Evolutionary conservation across 78 protist genomes (phyloP).

Genomic region (Dictyostelium capitatum): DNA sequence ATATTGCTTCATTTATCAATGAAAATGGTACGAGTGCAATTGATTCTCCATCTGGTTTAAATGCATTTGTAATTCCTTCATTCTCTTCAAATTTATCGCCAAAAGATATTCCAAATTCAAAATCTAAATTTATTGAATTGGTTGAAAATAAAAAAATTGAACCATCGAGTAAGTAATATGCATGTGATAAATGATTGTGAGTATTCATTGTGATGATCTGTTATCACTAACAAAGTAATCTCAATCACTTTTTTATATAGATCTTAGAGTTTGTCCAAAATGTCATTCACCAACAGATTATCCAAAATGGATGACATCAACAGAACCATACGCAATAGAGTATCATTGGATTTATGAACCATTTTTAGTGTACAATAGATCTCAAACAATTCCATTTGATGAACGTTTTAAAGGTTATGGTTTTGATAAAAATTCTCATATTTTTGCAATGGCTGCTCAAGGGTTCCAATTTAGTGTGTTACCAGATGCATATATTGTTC

Average conservation of each 20-base stretch:
- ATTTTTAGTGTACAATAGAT: constrained; percentile 38
- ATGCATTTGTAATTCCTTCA: constrained; percentile 64
- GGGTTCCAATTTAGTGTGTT: constrained; percentile 44
- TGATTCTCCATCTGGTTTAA: background rate
- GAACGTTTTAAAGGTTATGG: constrained; percentile 69
- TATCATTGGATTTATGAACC: constrained; percentile 80
- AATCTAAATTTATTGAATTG: constrained; percentile 28
- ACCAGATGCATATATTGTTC: constrained; percentile 42
- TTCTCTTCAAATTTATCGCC: constrained; percentile 33
- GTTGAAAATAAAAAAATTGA: background rate
- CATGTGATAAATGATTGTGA: background rate
- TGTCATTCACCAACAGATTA: constrained; percentile 65
- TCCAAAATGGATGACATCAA: constrained; percentile 6
- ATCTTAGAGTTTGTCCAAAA: constrained; percentile 61
- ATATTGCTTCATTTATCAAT: background rate
- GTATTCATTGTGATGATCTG: background rate
- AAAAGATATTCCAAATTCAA: constrained; percentile 34
- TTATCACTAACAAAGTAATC: background rate
- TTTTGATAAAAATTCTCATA: constrained; percentile 53
- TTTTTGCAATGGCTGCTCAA: constrained; percentile 53
- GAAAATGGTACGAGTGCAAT: background rate
- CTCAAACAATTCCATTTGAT: constrained; percentile 23
- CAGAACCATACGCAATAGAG: constrained; percentile 25
- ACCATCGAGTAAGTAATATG: constrained; percentile 38
- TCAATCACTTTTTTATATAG: background rate